Percentiles rank a stretch among this genome's conserved stretches.
These are phyloP conservation scores for Phytopythium vexans DNA, from an alignment of 352 stramenopile genomes.

Conservation along the genomic window DNA sequence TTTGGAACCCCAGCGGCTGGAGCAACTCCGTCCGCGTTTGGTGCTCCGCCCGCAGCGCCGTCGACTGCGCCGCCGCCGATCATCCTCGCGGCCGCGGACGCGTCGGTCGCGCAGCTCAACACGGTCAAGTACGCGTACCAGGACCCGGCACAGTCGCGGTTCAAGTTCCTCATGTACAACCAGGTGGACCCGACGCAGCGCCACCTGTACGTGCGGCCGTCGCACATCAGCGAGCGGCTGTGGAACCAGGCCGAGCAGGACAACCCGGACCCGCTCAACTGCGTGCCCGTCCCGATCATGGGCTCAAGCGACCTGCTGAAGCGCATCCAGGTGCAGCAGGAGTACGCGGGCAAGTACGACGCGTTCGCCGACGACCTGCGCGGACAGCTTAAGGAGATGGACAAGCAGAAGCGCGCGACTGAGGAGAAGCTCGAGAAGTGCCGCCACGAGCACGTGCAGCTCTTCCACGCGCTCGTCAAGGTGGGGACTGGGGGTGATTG, in stretches of 20 bases:
- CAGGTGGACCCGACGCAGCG: conserved; percentile 79
- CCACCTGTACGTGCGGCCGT: conserved; percentile 74
- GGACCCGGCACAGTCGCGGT: conserved; percentile 79
- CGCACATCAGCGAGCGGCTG: conserved; percentile 79
- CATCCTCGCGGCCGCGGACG: conserved; percentile 60
- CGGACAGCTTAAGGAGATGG: conserved; percentile 75
- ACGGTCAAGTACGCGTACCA: conserved; percentile 82
- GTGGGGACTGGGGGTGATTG: conserved; percentile 8
- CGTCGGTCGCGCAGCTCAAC: conserved; percentile 76
- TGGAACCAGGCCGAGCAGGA: conserved; percentile 86
- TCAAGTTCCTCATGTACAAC: conserved; percentile 91
- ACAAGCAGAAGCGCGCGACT: conserved; percentile 70
- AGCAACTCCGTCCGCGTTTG: conserved; percentile 20
- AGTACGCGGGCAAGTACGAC: conserved; percentile 79
- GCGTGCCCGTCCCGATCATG: conserved; percentile 67
- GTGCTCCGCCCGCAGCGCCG: conserved; percentile 21
- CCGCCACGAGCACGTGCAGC: conserved; percentile 77
- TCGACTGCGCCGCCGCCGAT: conserved; percentile 60
- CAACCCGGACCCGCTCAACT: conserved; percentile 83
- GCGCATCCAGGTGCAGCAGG: conserved; percentile 79
- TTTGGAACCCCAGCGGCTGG: conserved; percentile 5
- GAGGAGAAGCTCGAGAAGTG: conserved; percentile 86
- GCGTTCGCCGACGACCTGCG: conserved; percentile 76
- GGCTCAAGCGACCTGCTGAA: conserved; percentile 81
- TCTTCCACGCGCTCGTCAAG: conserved; percentile 83